phyloP scores from a whole-genome alignment of 2,329 filamentous ascomycete genomes.

The Apiospora koreana region DNA sequence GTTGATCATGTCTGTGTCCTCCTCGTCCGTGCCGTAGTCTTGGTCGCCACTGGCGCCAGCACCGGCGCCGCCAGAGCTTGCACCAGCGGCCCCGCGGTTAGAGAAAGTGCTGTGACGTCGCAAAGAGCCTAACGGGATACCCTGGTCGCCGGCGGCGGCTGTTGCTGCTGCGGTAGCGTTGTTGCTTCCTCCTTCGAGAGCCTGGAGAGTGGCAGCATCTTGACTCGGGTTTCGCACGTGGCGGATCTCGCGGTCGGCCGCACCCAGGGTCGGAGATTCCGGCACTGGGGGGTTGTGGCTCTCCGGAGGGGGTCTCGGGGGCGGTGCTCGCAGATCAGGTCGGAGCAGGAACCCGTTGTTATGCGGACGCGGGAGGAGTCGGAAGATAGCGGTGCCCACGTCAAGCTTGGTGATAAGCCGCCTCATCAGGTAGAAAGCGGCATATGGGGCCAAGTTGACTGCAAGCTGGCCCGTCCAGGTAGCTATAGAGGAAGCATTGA shows the following conservation, averaged over 20 bases:
- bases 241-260: slow-evolving; percentile 32
- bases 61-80: slow-evolving; percentile 48
- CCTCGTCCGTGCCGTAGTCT: slow-evolving; percentile 58
- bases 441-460: slow-evolving; percentile 48
- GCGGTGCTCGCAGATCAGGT: neutral
- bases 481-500: slow-evolving; percentile 39
- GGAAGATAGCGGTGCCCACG: neutral
- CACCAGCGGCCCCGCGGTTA: slow-evolving; percentile 40
- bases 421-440: slow-evolving; percentile 45
- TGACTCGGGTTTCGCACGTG: slow-evolving; percentile 24
- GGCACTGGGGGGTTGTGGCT: neutral
- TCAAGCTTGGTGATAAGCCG: neutral
- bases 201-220: slow-evolving; percentile 24
- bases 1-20: slow-evolving; percentile 55
- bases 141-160: slow-evolving; percentile 21
- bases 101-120: slow-evolving; percentile 50
- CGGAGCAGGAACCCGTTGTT: neutral
- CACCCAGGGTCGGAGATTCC: slow-evolving; percentile 34
- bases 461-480: slow-evolving; percentile 45
- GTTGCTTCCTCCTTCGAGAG: slow-evolving; percentile 32
- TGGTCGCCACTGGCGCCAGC: slow-evolving; percentile 31
- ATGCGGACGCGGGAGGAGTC: neutral
- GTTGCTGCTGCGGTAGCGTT: neutral
- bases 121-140: slow-evolving; percentile 33
- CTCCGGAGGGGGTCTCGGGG: neutral